Evolutionary conservation across 192 early-diverging fungal genomes (phyloP).

Genomic region (Podochytrium sp.): DNA sequence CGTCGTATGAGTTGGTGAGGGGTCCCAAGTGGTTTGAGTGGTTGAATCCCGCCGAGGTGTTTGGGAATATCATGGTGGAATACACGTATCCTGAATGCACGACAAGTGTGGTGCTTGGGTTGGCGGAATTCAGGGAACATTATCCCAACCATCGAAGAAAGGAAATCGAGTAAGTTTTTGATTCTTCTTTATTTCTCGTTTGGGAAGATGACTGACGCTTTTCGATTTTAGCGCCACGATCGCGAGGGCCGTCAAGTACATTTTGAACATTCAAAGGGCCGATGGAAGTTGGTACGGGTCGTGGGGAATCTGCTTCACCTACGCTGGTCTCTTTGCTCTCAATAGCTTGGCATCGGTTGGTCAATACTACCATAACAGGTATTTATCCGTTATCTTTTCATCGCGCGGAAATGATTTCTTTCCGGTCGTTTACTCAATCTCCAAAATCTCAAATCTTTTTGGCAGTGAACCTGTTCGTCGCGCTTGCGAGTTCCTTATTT

Average conservation of each 20-base stretch:
- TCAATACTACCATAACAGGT: constrained; percentile 80
- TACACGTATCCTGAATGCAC: constrained; percentile 98
- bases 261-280: constrained; percentile 68
- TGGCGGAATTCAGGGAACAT: constrained; percentile 74
- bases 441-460: constrained; percentile 16
- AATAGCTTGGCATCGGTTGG: constrained; percentile 83
- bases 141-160: constrained; percentile 80
- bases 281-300: constrained; percentile 95
- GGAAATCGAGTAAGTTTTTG: constrained; percentile 70
- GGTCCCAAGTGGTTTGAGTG: constrained; percentile 80
- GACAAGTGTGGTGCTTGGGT: constrained; percentile 85
- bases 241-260: constrained; percentile 73
- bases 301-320: constrained; percentile 98
- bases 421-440: not conserved
- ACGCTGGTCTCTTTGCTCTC: constrained; percentile 91
- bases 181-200: not conserved
- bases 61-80: constrained; percentile 71
- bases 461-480: constrained; percentile 55
- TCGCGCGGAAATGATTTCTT: not conserved
- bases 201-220: not conserved
- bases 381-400: constrained; percentile 6
- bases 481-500: constrained; percentile 90
- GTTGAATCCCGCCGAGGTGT: constrained; percentile 96
- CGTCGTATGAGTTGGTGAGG: constrained; percentile 86
- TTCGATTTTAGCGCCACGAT: constrained; percentile 35